Evolutionary conservation across 495 filamentous ascomycete genomes (phyloP), one percentile per base, ranked within the genome.

Genomic region (Talaromyces proteolyticus): DNA sequence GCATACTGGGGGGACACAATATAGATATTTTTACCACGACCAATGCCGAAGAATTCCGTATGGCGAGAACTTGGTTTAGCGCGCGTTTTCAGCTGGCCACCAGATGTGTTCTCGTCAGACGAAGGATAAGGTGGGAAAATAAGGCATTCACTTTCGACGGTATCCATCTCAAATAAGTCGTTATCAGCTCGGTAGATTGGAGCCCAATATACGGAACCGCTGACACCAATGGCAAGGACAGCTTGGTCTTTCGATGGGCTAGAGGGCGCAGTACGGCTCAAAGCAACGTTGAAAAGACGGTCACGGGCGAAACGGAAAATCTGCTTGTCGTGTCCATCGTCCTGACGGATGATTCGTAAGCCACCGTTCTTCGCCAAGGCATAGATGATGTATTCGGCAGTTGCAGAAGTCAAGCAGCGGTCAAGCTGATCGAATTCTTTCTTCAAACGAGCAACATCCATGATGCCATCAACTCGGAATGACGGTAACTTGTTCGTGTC

Each of bases 361-460:
- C 94, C 93, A 20, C 89, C 91, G 51, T 85, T 86, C 73, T 95
- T 96, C 16, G 86, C 85, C 65, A 95, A 84, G 24, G 89, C 89
- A 61, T 96, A 97, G 7, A 87, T 86, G 57, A 99, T 99, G 66
- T 89, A 95, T 12, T 85, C 82, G 54, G 86, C 85, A n/a, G 88
- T 89, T 24, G 91, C 92, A 3, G 91, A 84, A 24, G 89, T 90
- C 40, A 99, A 74, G 43, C 89, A 93, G 46, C 94, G 87, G 61
- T 99, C 94, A 43, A 94, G 81, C 65, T 97, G 94, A 65, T 99
- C 94, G 57, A 97, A 97, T 6, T 93, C 88, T 67, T 97, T 96
- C 74, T 95, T 95, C 47, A 96, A 76, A 37, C 89, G 82, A 36
- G 92, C 91, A 65, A 99, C 91, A 54, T 91, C 85, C 65, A 93